Conservation (phyloP, 1,284 basidiomycete genomes). For the Marasmius tenuissimus region DNA sequence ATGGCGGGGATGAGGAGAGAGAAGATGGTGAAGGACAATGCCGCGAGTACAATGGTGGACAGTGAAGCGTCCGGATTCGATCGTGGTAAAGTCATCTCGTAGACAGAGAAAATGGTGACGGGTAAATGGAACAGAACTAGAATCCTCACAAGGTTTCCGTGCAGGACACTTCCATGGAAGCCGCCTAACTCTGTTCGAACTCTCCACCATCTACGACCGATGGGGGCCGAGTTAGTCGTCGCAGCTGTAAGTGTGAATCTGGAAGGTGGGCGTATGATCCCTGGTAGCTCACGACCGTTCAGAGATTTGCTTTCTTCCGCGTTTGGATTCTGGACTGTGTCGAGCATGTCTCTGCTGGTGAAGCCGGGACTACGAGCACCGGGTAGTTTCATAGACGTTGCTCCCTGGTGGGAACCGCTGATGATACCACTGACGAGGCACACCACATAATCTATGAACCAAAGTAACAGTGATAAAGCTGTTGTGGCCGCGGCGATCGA, state of each 20-base stretch:
- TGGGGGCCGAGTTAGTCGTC: conserved; percentile 20
- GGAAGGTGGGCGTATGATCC: conserved; percentile 33
- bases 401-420: conserved; percentile 24
- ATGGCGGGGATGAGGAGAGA: conserved; percentile 78
- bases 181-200: conserved; percentile 64
- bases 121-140: conserved; percentile 93
- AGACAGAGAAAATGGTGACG: conserved; percentile 88
- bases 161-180: conserved; percentile 75
- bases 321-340: conserved; percentile 24
- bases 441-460: conserved; percentile 65
- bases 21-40: conserved; percentile 75
- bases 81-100: conserved; percentile 71
- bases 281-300: conserved; percentile 35
- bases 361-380: conserved; percentile 56
- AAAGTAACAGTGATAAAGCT: conserved; percentile 68
- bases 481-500: conserved; percentile 75
- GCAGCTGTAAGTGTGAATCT: conserved; percentile 30
- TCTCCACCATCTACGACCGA: conserved; percentile 48
- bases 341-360: conserved; percentile 53
- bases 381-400: conserved; percentile 25
- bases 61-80: conserved; percentile 43
- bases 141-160: conserved; percentile 89
- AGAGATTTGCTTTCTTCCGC: conserved; percentile 59
- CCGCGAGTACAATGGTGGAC: conserved; percentile 68
- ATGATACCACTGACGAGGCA: conserved; percentile 35